Evolutionary conservation across 768 basidiomycete genomes (phyloP).

Genomic region (Mycena galopus): DNA sequence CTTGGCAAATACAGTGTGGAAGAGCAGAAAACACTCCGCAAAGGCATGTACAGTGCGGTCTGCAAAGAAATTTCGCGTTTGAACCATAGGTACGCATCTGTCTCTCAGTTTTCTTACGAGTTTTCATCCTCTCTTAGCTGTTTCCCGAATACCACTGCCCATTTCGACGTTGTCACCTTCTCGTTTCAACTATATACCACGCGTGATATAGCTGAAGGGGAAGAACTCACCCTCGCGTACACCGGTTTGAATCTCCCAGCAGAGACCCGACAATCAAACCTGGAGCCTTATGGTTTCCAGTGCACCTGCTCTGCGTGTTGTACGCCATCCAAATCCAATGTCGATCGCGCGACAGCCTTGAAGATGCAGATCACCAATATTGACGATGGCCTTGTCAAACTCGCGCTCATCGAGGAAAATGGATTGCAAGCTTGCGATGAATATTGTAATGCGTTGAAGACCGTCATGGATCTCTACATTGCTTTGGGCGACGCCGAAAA

Average conservation of each 20-base stretch:
- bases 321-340: constrained; percentile 23
- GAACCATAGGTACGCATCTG: constrained; percentile 34
- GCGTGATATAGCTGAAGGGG: constrained; percentile 47
- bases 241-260: constrained; percentile 22
- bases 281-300: constrained; percentile 47
- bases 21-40: not conserved
- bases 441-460: not conserved
- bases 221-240: constrained; percentile 51
- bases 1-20: not conserved
- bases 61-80: constrained; percentile 40
- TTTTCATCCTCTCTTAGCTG: constrained; percentile 38
- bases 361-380: not conserved
- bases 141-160: constrained; percentile 37
- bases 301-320: constrained; percentile 53
- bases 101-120: not conserved
- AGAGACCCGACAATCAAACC: constrained; percentile 41
- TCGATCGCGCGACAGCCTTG: not conserved
- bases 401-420: constrained; percentile 8
- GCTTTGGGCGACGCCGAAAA: constrained; percentile 16
- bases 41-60: constrained; percentile 31
- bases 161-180: constrained; percentile 44
- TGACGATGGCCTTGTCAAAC: constrained; percentile 17
- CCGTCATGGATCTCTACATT: constrained; percentile 16
- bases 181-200: constrained; percentile 45
- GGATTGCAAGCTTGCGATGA: not conserved